phyloP scores from a whole-genome alignment of 2,329 filamentous ascomycete genomes.

The Fusarium avenaceum region DNA sequence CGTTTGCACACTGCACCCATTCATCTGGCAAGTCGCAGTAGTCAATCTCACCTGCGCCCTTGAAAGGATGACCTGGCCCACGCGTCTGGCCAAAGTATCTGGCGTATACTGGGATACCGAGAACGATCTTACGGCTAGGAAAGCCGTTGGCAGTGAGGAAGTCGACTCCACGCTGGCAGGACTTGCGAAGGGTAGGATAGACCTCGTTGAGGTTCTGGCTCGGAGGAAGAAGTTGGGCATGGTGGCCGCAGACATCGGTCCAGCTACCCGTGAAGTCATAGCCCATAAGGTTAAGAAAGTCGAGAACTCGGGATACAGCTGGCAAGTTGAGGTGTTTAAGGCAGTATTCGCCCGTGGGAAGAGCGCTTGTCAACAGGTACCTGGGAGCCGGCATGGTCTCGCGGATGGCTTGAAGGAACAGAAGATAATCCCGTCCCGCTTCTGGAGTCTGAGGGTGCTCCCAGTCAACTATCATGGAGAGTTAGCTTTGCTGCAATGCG shows the following conservation, averaged over 20 bases:
- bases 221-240: slow-evolving; percentile 70
- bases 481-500: background rate
- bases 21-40: slow-evolving; percentile 71
- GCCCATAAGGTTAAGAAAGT: slow-evolving; percentile 76
- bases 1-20: slow-evolving; percentile 57
- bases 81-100: slow-evolving; percentile 69
- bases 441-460: slow-evolving; percentile 70
- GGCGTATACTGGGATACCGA: slow-evolving; percentile 75
- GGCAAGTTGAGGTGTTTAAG: slow-evolving; percentile 70
- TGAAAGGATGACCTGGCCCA: slow-evolving; percentile 67
- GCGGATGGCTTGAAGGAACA: slow-evolving; percentile 68
- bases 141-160: slow-evolving; percentile 69
- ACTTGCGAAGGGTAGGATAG: slow-evolving; percentile 54
- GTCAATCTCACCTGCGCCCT: slow-evolving; percentile 67
- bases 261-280: slow-evolving; percentile 78
- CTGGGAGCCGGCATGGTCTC: slow-evolving; percentile 65
- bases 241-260: slow-evolving; percentile 72
- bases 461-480: slow-evolving; percentile 70
- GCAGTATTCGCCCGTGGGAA: slow-evolving; percentile 73
- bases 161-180: slow-evolving; percentile 67
- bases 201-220: slow-evolving; percentile 40
- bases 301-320: slow-evolving; percentile 65
- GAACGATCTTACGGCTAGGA: slow-evolving; percentile 68
- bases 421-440: slow-evolving; percentile 70
- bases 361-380: slow-evolving; percentile 72